Conservation (phyloP, 75 land plant genomes). For the Picea glauca region DNA sequence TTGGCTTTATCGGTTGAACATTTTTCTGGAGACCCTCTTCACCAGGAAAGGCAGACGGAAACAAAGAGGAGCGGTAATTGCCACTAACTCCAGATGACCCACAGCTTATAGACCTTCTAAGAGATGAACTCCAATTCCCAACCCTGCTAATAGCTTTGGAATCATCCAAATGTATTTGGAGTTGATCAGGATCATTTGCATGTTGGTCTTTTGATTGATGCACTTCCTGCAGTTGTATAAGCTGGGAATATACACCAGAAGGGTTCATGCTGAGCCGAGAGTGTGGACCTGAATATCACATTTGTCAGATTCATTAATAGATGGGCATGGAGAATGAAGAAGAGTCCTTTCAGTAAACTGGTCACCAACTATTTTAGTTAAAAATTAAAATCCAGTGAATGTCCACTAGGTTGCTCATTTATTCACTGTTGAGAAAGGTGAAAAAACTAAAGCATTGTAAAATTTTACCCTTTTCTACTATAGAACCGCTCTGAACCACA, state of each 20-base stretch:
- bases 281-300: neutral
- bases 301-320: no score
- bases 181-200: neutral
- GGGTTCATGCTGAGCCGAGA: neutral
- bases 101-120: slow-evolving; percentile 27
- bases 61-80: slow-evolving; percentile 12
- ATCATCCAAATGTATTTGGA: slow-evolving; percentile 8
- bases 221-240: neutral
- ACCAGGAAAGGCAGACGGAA: slow-evolving; percentile 13
- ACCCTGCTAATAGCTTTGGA: slow-evolving; percentile 14
- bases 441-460: no score
- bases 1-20: no score
- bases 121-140: slow-evolving; percentile 6
- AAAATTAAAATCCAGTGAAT: no score
- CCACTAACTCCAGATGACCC: slow-evolving; percentile 18
- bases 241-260: neutral
- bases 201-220: neutral
- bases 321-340: no score
- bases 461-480: slow-evolving; percentile 45
- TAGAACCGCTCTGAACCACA: slow-evolving; percentile 60
- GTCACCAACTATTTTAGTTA: no score
- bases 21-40: slow-evolving; percentile 14
- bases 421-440: no score
- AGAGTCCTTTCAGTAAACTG: no score
- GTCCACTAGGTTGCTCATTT: neutral